A percentile compares a stretch with the other conserved stretches of the same genome.
Conservation (phyloP, 2,329 filamentous ascomycete genomes). For the Aureobasidium sp. region DNA sequence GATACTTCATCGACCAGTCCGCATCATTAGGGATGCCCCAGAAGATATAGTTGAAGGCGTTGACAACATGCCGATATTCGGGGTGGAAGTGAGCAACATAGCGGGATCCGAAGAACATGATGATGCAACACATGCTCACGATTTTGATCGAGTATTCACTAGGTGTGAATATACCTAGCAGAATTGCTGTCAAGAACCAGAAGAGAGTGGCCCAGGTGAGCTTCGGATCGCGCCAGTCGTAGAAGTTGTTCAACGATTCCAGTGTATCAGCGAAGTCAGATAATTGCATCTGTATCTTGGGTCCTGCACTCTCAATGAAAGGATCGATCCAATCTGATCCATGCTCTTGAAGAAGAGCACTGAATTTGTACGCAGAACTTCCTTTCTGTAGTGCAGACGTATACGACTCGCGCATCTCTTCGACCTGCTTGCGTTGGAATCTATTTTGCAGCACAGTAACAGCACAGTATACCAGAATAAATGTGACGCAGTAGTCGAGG, state of each 20-base stretch:
- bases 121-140: slow-evolving; percentile 28
- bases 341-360: slow-evolving; percentile 32
- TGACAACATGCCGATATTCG: slow-evolving; percentile 31
- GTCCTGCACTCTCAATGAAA: slow-evolving; percentile 30
- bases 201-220: slow-evolving; percentile 30
- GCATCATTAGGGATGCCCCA: slow-evolving; percentile 35
- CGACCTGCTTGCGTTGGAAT: slow-evolving; percentile 24
- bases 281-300: slow-evolving; percentile 32
- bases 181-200: slow-evolving; percentile 29
- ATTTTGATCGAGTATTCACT: slow-evolving; percentile 33
- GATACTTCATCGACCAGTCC: slow-evolving; percentile 28
- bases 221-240: slow-evolving; percentile 30
- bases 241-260: slow-evolving; percentile 32
- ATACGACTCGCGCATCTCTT: slow-evolving; percentile 30
- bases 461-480: slow-evolving; percentile 29
- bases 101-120: slow-evolving; percentile 31
- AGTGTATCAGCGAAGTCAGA: slow-evolving; percentile 32
- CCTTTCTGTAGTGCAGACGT: slow-evolving; percentile 27
- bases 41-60: slow-evolving; percentile 31
- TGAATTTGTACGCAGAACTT: slow-evolving; percentile 27
- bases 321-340: slow-evolving; percentile 34
- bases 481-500: slow-evolving; percentile 31
- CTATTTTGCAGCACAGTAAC: slow-evolving; percentile 29
- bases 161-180: slow-evolving; percentile 26
- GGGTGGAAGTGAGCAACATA: slow-evolving; percentile 31